These are phyloP conservation scores for Prototheca wickerhamii DNA, from an alignment of 163 green algal species.

Conservation along the genomic window DNA sequence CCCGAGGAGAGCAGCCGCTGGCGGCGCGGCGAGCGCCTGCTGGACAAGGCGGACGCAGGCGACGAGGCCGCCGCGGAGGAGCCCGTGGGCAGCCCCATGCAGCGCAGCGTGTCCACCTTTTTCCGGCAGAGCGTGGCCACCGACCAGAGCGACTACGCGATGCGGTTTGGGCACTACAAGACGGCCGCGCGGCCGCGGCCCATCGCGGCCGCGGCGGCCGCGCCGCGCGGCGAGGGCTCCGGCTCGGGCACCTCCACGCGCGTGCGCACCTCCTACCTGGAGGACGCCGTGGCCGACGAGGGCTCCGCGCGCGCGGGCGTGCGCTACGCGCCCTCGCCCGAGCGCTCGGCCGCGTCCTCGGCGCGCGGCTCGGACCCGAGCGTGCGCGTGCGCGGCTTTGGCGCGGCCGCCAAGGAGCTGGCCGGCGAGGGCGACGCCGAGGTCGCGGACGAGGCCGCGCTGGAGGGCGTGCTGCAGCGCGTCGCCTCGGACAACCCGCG, in stretches of 20 bases:
- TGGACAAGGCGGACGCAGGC: neutral
- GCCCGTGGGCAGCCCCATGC: slow-evolving; percentile 1
- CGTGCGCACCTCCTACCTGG: neutral
- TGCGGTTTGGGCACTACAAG: slow-evolving; percentile 33
- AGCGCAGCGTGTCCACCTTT: slow-evolving; percentile 15
- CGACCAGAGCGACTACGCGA: slow-evolving; percentile 15
- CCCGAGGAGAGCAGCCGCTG: neutral
- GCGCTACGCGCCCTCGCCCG: neutral
- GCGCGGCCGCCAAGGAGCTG: too few species aligned
- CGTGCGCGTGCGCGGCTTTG: neutral
- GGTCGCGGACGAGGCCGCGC: neutral
- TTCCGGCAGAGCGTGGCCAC: slow-evolving; percentile 9
- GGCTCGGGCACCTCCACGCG: neutral
- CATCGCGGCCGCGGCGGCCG: neutral
- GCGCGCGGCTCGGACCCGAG: neutral
- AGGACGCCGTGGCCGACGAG: neutral
- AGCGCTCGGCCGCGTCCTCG: neutral
- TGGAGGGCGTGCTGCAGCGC: neutral
- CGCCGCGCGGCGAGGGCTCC: neutral
- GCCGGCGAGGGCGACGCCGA: slow-evolving; percentile 1
- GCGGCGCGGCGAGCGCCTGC: neutral
- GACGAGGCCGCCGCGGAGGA: neutral
- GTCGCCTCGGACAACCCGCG: slow-evolving; percentile 1
- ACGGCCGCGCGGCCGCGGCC: neutral
- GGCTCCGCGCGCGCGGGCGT: neutral